phyloP scores from a whole-genome alignment of 208 protist species.

The Crithidia mellificae region DNA sequence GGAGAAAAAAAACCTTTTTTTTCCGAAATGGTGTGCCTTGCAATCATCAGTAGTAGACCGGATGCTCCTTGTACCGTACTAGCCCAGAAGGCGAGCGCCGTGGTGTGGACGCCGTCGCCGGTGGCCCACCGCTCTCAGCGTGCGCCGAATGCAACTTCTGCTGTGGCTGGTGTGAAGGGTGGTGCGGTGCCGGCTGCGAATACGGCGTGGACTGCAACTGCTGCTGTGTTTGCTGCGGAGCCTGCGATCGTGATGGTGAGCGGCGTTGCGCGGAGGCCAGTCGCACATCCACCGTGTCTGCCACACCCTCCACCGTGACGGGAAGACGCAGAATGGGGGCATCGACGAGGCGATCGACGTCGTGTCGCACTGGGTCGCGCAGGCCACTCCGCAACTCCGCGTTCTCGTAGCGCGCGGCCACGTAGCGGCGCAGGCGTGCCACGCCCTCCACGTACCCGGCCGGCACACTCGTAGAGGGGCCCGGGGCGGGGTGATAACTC shows the following conservation, averaged over 20 bases:
- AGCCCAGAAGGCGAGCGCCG: neutral
- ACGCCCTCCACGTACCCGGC: slow-evolving; percentile 80
- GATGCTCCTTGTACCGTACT: slow-evolving; percentile 21
- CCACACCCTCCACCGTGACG: slow-evolving; percentile 30
- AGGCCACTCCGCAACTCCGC: slow-evolving; percentile 27
- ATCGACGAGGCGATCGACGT: slow-evolving; percentile 10
- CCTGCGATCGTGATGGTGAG: neutral
- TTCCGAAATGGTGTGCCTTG: too few relatives aligned
- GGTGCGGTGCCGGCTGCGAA: too few relatives aligned
- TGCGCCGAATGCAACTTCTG: neutral
- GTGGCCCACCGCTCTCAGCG: neutral
- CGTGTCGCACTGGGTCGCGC: slow-evolving; percentile 27
- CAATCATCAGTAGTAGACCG: slow-evolving; percentile 6
- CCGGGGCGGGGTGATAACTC: slow-evolving; percentile 47
- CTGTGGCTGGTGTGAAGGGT: neutral
- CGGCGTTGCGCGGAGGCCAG: slow-evolving; percentile 30
- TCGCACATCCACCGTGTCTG: slow-evolving; percentile 51
- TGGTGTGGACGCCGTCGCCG: neutral
- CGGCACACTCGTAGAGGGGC: slow-evolving; percentile 65
- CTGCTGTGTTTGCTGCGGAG: neutral
- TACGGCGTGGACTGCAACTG: neutral
- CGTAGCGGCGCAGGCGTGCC: slow-evolving; percentile 58
- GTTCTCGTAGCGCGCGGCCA: slow-evolving; percentile 30
- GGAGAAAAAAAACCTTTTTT: neutral
- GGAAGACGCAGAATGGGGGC: slow-evolving; percentile 71